Evolutionary conservation across 768 basidiomycete genomes (phyloP), one percentile per base, ranked within the genome.

Genomic region (Albatrellus ellisii): DNA sequence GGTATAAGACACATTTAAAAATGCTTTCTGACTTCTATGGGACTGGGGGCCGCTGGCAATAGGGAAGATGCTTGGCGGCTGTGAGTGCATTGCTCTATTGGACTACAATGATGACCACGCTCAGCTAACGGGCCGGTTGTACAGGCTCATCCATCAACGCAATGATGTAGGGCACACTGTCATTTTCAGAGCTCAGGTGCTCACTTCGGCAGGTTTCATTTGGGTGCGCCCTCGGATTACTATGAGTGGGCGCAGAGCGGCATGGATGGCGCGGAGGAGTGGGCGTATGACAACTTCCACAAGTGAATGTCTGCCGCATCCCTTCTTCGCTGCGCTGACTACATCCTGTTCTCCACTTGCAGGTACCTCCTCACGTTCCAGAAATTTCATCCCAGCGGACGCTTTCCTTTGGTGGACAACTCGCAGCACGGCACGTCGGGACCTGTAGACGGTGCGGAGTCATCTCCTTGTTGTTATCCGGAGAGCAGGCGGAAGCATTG

Each of bases 291-390:
- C 28, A 66, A 71, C 26, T 65, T 83, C 47, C 60, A 64, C 44
- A 54, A 58, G 80, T 74, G 47, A 28, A 61, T 42, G 8, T 5
- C n/a, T 27, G 18, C 14, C 17, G 3, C 27, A 9, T 26, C 7
- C 17, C 22, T 17, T 14, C 35, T 24, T n/a, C 29, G 9, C 11
- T 15, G 26, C 6, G 29, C 3, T 31, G 29, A 31, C 26, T 3
- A n/a, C 24, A 2, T 22, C 47, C 24, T 46, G 22, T 45, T 26
- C n/a, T 14, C 32, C 24, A 27, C 9, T 12, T 26, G 4, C 38
- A 82, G 79, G n/a, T 84, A 80, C 50, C 76, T 84, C 52, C 64
- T 55, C 26, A 84, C 79, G 55, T 80, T 83, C 33, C 80, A 85
- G 55, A 65, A 60, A 14, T 81, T 67, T 49, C 60, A 60, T 31